Evolutionary conservation across 1,139 yeast species (phyloP), one percentile per base, ranked within the genome.

Genomic region (Yamadazyma membranifaciens): DNA sequence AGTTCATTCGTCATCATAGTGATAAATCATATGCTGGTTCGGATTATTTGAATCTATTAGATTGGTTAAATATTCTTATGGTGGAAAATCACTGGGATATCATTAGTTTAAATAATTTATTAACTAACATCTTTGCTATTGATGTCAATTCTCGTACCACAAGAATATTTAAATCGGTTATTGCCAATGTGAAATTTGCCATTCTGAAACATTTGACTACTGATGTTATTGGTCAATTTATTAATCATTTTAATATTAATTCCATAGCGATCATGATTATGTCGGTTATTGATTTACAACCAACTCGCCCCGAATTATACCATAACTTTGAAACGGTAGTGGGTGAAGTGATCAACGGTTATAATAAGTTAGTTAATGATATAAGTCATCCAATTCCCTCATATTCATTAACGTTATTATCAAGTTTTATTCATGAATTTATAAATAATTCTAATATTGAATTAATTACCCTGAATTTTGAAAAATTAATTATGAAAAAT

Each of bases 401-500:
- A 20, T 38, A 26, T 24, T 16, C 38, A 2, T 34, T 37, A 9
- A 36, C 42, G 6, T 34, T 48, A 16, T 45, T 48, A 28, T 44
- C 42, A 9, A 17, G 24, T 4, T 49, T 47, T 33, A 38, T 41
- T 22, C 15, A 33, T 2, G 48, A 47, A 24, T 45, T 43, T 31
- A 29, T 45, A 4, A 40, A 33, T 31, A 14, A 24, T 6, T 30
- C 16, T 9, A 38, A 42, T 22, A 7, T 42, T 11, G 16, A 14
- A 3, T 11, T 11, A 11, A 13, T 38, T 5, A 28, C 37, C 6
- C n/a, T 9, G 9, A 42, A 35, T 22, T 33, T 38, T 13, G 45
- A 87, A 50, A 89, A 87, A 56, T 78, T 94, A 1, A 73, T 85
- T 38, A 69, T 92, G 54, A 78, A 97, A 58, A 81, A 96, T 2